A percentile compares a stretch with the other conserved stretches of the same genome.
These are phyloP conservation scores for Ilyonectria destructans DNA, from an alignment of 2,329 filamentous ascomycete genomes.

Conservation along the genomic window DNA sequence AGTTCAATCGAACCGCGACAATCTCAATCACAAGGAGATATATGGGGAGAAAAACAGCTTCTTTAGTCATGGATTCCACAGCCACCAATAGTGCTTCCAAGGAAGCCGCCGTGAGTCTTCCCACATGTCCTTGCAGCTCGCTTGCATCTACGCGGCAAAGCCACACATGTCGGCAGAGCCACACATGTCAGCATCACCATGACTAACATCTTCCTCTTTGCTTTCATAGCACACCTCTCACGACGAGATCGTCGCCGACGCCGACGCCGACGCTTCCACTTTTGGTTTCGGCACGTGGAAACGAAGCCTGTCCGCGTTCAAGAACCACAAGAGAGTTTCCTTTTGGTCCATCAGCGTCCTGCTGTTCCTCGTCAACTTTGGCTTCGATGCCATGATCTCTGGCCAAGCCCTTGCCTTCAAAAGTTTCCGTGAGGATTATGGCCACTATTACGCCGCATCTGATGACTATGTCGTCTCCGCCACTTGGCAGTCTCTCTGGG, in stretches of 20 bases:
- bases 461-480: conserved; percentile 1
- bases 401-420: background rate
- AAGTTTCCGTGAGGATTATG: background rate
- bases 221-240: background rate
- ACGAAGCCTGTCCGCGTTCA: background rate
- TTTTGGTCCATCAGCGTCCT: conserved; percentile 1
- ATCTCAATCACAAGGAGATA: too few relatives aligned
- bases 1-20: too few relatives aligned
- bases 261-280: background rate
- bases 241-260: background rate
- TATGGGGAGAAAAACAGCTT: too few relatives aligned
- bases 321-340: background rate
- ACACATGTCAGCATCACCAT: too few relatives aligned
- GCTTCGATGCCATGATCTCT: background rate
- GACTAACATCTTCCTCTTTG: too few relatives aligned
- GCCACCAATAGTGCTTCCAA: too few relatives aligned
- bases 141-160: too few relatives aligned
- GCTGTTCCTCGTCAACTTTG: conserved; percentile 3
- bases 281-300: background rate
- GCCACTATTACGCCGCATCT: background rate
- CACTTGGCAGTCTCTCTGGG: conserved; percentile 1
- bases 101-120: too few relatives aligned
- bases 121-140: too few relatives aligned
- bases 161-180: too few relatives aligned
- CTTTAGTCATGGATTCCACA: too few relatives aligned